Evolutionary conservation across 2,329 filamentous ascomycete species (phyloP).

Genomic region (Penicillium verrucosum): DNA sequence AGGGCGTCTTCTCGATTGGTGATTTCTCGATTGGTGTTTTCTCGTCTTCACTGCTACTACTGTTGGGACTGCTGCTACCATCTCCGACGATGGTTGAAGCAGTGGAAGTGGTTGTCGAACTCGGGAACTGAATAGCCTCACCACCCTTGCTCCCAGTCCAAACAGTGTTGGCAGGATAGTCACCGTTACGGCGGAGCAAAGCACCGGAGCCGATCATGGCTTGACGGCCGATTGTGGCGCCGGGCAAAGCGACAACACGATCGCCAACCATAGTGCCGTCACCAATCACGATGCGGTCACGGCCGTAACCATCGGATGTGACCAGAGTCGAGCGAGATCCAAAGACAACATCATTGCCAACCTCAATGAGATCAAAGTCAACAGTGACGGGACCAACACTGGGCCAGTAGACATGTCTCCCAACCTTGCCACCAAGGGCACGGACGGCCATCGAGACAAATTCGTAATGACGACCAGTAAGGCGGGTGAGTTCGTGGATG

Average conservation of each 20-base stretch:
- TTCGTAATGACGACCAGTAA: slow-evolving; percentile 57
- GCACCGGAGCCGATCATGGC: slow-evolving; percentile 56
- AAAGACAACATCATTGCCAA: slow-evolving; percentile 60
- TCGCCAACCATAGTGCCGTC: slow-evolving; percentile 57
- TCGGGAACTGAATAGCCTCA: slow-evolving; percentile 48
- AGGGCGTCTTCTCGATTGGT: slow-evolving; percentile 5
- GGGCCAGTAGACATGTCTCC: slow-evolving; percentile 56
- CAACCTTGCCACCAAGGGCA: slow-evolving; percentile 50
- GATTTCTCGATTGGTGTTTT: neutral
- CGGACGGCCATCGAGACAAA: slow-evolving; percentile 52
- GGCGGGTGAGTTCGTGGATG: slow-evolving; percentile 49
- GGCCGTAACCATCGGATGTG: slow-evolving; percentile 52
- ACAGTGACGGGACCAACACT: slow-evolving; percentile 54
- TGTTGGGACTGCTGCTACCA: slow-evolving; percentile 8
- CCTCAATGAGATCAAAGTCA: slow-evolving; percentile 55
- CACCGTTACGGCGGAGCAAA: slow-evolving; percentile 46
- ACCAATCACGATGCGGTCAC: slow-evolving; percentile 47
- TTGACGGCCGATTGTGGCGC: slow-evolving; percentile 49
- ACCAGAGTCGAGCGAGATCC: slow-evolving; percentile 55
- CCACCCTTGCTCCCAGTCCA: slow-evolving; percentile 55
- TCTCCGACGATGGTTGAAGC: slow-evolving; percentile 13
- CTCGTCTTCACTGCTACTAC: slow-evolving; percentile 6
- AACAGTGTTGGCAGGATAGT: slow-evolving; percentile 47
- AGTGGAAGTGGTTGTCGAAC: slow-evolving; percentile 12
- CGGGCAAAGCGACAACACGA: slow-evolving; percentile 53